Base-by-base conservation (phyloP, 495 filamentous ascomycete species). In the Xylaria curta region DNA sequence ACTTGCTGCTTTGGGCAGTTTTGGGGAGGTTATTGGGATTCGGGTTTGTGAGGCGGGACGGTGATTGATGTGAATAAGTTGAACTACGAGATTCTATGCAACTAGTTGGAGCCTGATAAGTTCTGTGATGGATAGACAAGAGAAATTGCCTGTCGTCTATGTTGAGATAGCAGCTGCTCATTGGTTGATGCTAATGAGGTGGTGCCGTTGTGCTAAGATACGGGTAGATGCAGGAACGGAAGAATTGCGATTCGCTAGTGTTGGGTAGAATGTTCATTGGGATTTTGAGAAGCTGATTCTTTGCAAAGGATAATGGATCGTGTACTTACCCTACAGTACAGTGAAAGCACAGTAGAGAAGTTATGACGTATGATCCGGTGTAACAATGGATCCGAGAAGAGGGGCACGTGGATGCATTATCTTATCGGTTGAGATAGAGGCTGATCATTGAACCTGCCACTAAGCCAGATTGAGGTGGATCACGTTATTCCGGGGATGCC, bases 401-500 rank as follows among this genome's bases (percentile, higher is more conserved):
- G 56, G 56, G 56, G 56, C 56, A 59, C 56, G 33, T 59, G 56
- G 33, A 26, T 17, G 15, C 6, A 24, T 53, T 53, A 24, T 54
- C 51, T 54, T 54, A 54, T 54, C 51, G 24, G 51, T 3, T 54
- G 17, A 54, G 51, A 54, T 54, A 54, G 26, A 28, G 24, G 51
- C 10, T 54, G 24, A 28, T 28, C 10, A 54, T 28, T 54, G 0
- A 54, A 26, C 7, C 13, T 28, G 10, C 10, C 51, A 12, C 56
- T 59, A 59, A 21, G 15, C 56, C 31, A 9, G 31, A 59, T 59
- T 19, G 31, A 42, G 61, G 21, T 19, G 26, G 42, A 64, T 64
- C 61, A 64, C 61, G 40, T 64, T 64, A 44, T 62, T 62, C 12
- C 36, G 59, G 36, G 36, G n/a, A 62, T 40, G 36, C 59, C 59